A percentile compares a stretch with the other conserved stretches of the same genome.
phyloP scores from a whole-genome alignment of 2,329 filamentous ascomycete species.

The Dothiorella sarmentorum region DNA sequence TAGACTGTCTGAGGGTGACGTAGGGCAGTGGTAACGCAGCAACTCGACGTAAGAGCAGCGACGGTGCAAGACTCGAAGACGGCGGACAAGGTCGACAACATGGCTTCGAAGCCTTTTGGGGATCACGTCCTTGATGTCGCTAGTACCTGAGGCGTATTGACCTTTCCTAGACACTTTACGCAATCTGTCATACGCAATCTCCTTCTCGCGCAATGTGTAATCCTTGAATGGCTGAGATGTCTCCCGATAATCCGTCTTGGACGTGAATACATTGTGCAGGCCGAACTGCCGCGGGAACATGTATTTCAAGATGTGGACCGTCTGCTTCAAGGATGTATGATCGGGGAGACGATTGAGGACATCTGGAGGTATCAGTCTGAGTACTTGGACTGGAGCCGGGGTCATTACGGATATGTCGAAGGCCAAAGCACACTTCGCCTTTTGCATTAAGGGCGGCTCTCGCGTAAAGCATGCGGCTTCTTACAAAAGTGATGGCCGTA shows the following conservation, averaged over 20 bases:
- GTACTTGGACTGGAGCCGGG: not conserved
- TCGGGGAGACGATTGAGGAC: constrained; percentile 69
- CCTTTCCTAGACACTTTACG: constrained; percentile 21
- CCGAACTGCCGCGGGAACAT: constrained; percentile 89
- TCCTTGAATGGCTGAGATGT: constrained; percentile 76
- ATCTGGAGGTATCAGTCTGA: constrained; percentile 53
- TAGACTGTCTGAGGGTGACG: no score
- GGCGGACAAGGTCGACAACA: constrained; percentile 57
- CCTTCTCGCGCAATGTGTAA: constrained; percentile 79
- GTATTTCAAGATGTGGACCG: constrained; percentile 77
- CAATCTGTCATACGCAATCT: constrained; percentile 52
- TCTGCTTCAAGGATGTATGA: constrained; percentile 50
- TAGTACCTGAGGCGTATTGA: constrained; percentile 25
- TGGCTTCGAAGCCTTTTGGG: constrained; percentile 68
- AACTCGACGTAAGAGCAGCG: constrained; percentile 78
- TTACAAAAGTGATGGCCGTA: constrained; percentile 63
- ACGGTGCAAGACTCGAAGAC: constrained; percentile 66
- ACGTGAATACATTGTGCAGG: constrained; percentile 89
- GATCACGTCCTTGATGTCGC: constrained; percentile 40
- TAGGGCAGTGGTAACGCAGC: constrained; percentile 70
- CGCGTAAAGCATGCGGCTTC: constrained; percentile 83
- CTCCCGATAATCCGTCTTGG: constrained; percentile 59
- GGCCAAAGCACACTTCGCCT: constrained; percentile 67
- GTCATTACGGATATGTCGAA: constrained; percentile 73
- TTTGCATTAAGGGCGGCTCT: constrained; percentile 66